phyloP scores from a whole-genome alignment of 163 green algal genomes.

The Chloroidium sp. region DNA sequence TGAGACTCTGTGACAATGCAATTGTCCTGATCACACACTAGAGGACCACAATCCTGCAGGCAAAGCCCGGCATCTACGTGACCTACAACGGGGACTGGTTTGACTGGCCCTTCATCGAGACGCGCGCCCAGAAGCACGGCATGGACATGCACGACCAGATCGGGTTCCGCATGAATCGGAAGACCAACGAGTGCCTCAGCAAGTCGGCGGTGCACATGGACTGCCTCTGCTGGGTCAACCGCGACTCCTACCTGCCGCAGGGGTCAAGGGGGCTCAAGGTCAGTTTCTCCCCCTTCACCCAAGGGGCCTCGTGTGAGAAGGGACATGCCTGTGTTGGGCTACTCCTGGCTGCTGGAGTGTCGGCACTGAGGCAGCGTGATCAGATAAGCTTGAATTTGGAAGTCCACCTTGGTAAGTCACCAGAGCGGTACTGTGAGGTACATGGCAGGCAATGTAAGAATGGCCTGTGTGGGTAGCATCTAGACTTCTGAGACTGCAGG shows the following conservation, averaged over 20 bases:
- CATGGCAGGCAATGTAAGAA: no score
- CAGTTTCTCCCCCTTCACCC: neutral
- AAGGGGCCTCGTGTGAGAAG: no score
- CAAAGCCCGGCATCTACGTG: constrained; percentile 87
- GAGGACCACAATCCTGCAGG: constrained; percentile 23
- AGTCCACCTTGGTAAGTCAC: no score
- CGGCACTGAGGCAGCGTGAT: no score
- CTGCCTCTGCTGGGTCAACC: constrained; percentile 95
- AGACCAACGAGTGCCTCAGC: constrained; percentile 42
- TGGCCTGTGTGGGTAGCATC: no score
- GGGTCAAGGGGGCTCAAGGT: constrained; percentile 90
- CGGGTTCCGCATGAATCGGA: constrained; percentile 61
- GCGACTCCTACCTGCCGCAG: constrained; percentile 96
- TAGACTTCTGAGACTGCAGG: no score
- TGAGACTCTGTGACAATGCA: neutral
- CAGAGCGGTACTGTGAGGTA: no score
- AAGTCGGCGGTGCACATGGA: constrained; percentile 86
- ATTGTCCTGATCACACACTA: no score
- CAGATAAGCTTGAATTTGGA: no score
- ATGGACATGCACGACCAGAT: constrained; percentile 78
- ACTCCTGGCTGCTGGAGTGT: no score
- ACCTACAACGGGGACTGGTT: constrained; percentile 99
- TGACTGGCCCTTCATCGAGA: constrained; percentile 95
- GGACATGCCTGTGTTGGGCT: no score
- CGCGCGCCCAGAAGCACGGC: constrained; percentile 54